Evolutionary conservation across 2,329 filamentous ascomycete genomes (phyloP), one percentile per base, ranked within the genome.

Genomic region (Zalaria sp.): DNA sequence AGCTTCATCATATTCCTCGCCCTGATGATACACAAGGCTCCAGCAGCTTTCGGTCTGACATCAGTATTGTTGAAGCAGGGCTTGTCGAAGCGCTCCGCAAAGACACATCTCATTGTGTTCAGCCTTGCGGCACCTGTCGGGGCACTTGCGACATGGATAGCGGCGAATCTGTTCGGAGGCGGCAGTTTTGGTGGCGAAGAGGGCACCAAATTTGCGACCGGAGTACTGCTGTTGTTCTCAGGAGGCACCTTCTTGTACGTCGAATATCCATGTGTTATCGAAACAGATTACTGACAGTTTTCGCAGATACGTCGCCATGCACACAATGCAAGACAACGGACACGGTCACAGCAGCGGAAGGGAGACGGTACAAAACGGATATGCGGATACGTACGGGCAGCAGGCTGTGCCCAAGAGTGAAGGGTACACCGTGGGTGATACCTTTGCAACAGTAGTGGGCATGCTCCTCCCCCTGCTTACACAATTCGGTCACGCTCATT

Each of bases 11-110:
- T 98, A 34, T 98, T 98, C 60, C 64, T 94, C 34, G 91, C 91
- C 7, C 91, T 98, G 51, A 93, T 98, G 83, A 77, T 96, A 4
- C 91, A 98, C 63, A 98, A 96, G 65, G 89, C 87, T 1, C 89
- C 88, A 0, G 91, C 91, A 1, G 88, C 91, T 0, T 98, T 98
- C 64, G 91, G 91, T 0, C 66, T 98, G 38, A 96, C 89, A 0
- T 88, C 87, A 1, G 77, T 95, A 2, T 65, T 98, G 37, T 68
- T 98, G 37, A 93, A 89, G 59, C 87, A 95, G 57, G 91, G 91
- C 0, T 68, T 96, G 1, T 86, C 83, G 8, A 96, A 93, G 60
- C 78, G 89, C 35, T 80, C 79, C 6, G 85, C 87, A 1, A 72
- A 89, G 43, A 81, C 80, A 0, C 91, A 96, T 61, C 68, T 98